phyloP scores from a whole-genome alignment of 2,329 filamentous ascomycete species.

The Claviceps maximensis region DNA sequence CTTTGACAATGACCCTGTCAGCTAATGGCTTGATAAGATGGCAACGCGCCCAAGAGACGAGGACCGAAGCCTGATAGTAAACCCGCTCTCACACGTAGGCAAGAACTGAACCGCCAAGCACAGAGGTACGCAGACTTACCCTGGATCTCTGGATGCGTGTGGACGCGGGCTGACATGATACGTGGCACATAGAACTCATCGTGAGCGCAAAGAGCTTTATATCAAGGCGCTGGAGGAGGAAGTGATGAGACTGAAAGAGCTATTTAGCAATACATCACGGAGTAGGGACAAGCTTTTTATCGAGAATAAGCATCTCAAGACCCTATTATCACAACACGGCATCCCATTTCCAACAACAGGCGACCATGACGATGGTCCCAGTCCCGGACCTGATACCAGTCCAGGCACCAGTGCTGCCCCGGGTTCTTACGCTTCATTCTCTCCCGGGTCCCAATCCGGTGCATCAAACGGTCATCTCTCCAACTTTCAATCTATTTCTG shows the following conservation, averaged over 20 bases:
- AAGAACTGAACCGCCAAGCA: slow-evolving; percentile 90
- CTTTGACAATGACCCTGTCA: background rate
- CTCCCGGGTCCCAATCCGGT: slow-evolving; percentile 30
- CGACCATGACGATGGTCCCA: slow-evolving; percentile 28
- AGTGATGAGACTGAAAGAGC: slow-evolving; percentile 75
- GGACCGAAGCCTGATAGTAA: slow-evolving; percentile 96
- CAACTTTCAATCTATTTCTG: slow-evolving; percentile 16
- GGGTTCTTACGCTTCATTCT: slow-evolving; percentile 30
- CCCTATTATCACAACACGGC: slow-evolving; percentile 40
- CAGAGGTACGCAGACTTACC: slow-evolving; percentile 56
- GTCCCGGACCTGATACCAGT: slow-evolving; percentile 39
- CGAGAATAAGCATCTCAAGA: slow-evolving; percentile 65
- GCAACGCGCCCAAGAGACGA: slow-evolving; percentile 73
- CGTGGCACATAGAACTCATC: slow-evolving; percentile 58
- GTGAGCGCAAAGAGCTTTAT: slow-evolving; percentile 91
- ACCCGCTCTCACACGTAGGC: slow-evolving; percentile 78
- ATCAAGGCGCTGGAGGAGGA: slow-evolving; percentile 90
- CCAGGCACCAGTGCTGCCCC: slow-evolving; percentile 45
- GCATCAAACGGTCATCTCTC: slow-evolving; percentile 20
- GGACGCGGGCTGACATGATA: background rate
- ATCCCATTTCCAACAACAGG: slow-evolving; percentile 22
- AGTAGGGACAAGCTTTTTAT: slow-evolving; percentile 64
- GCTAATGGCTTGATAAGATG: slow-evolving; percentile 41
- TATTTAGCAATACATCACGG: slow-evolving; percentile 58
- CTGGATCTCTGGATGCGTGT: background rate